Base-by-base conservation (phyloP, 2,329 filamentous ascomycete species). In the Neocucurbitaria cava region DNA sequence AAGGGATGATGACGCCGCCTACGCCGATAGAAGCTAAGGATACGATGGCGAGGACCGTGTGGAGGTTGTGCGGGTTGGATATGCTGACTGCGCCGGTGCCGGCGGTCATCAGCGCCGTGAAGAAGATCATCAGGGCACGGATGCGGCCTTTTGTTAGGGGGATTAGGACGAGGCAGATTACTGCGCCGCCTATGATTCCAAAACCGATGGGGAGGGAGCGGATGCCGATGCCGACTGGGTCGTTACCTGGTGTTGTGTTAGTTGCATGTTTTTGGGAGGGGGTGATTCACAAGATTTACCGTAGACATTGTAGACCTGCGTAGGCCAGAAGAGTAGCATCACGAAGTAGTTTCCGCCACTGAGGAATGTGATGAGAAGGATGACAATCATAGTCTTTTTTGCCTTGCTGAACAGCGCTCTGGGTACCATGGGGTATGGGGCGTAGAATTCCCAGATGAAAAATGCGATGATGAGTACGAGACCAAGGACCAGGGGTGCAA, bases 1-100 rank as follows among this genome's bases (percentile, higher is more conserved):
- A 83, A 0, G 87, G 88, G 5, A 90, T 84, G 15, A 89, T 83
- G 46, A 90, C 87, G 1, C 85, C 87, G 6, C 87, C 88, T 4
- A 89, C 85, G 6, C 88, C 88, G 2, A 89, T 71, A 4, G 85
- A 83, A 1, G 86, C 85, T 4, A 89, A 67, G 13, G 84, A 76
- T n/a, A 89, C 77, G 23, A 89, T 74, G 13, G 79, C 82, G 76
- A 83, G 88, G 15, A 87, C 73, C 17, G 77, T 73, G 54, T 78
- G 61, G 46, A 87, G 76, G 62, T 87, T 88, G 69, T 86, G 77
- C 3, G 76, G 69, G 2, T 73, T 74, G 0, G 81, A 82, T 20
- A 81, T 73, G 1, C 84, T 76, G 52, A 88, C 73, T 3, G 82
- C 79, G 31, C 84, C 85, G 61, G 80, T 85, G 23, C 84, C 85